A percentile compares a stretch with the other conserved stretches of the same genome.
These are phyloP conservation scores for Scutellospora calospora DNA, from an alignment of 371 early-diverging fungal genomes.

Conservation along the genomic window DNA sequence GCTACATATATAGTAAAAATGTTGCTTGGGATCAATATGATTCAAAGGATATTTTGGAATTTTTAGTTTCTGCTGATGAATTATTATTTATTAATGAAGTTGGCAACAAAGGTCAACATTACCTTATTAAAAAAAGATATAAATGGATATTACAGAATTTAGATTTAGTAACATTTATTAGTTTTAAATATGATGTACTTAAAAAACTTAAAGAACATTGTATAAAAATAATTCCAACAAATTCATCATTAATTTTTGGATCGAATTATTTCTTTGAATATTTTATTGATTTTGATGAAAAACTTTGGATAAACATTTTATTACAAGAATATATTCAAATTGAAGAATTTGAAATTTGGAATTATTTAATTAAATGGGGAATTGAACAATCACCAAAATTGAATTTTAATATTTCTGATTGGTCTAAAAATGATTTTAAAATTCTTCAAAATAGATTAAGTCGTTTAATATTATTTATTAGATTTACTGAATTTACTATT, in stretches of 20 bases:
- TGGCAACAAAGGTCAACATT: background rate
- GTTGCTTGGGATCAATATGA: background rate
- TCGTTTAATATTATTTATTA: constrained; percentile 17
- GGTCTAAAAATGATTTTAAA: background rate
- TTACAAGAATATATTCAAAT: constrained; percentile 13
- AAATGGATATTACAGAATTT: constrained; percentile 10
- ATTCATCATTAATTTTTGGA: background rate
- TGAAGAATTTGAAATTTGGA: constrained; percentile 38
- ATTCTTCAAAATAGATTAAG: background rate
- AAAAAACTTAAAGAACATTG: constrained; percentile 6
- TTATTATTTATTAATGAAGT: background rate
- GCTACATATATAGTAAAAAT: constrained; percentile 25
- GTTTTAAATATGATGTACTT: background rate
- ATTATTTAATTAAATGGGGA: constrained; percentile 32
- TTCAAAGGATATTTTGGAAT: background rate
- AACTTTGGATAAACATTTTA: background rate
- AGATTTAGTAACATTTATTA: background rate
- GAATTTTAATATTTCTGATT: background rate
- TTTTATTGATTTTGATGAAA: background rate
- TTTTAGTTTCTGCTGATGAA: constrained; percentile 6
- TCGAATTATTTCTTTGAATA: background rate
- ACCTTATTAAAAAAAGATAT: background rate
- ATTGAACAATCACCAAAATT: background rate
- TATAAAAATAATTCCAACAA: background rate
- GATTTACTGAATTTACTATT: constrained; percentile 7